These are phyloP conservation scores for Epicoccum sorghinum DNA, from an alignment of 2,329 filamentous ascomycete species.

Conservation along the genomic window DNA sequence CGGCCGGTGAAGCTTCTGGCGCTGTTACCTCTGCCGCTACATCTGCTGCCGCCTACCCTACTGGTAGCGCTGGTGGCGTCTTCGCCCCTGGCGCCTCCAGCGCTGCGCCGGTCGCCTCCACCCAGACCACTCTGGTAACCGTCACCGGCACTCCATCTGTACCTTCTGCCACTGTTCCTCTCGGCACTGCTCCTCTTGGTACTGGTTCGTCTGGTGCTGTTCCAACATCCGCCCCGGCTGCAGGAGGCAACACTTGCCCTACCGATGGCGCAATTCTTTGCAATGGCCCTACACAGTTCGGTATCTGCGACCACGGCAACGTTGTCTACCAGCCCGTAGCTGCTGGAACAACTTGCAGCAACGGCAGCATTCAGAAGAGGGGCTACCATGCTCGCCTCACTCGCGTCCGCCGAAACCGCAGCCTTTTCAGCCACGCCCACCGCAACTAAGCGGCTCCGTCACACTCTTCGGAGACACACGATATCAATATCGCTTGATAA, in stretches of 20 bases:
- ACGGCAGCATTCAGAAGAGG: conserved; percentile 49
- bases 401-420: conserved; percentile 34
- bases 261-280: conserved; percentile 49
- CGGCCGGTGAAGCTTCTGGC: conserved; percentile 8
- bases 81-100: conserved; percentile 41
- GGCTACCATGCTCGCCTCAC: conserved; percentile 40
- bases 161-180: conserved; percentile 10
- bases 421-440: conserved; percentile 10
- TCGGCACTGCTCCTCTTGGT: conserved; percentile 7
- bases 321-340: conserved; percentile 52
- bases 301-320: conserved; percentile 51
- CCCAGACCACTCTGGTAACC: conserved; percentile 39
- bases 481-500: conserved; percentile 17
- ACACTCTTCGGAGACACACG: not conserved
- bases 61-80: conserved; percentile 36
- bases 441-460: conserved; percentile 4
- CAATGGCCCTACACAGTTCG: conserved; percentile 50
- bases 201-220: conserved; percentile 15
- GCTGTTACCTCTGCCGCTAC: conserved; percentile 6
- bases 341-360: conserved; percentile 51
- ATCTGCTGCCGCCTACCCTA: conserved; percentile 6
- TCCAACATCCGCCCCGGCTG: conserved; percentile 13
- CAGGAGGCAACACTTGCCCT: conserved; percentile 26
- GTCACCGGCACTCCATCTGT: conserved; percentile 28
- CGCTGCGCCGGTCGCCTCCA: conserved; percentile 26